Evolutionary conservation across 169 alveolate genomes (phyloP), one percentile per base, ranked within the genome.

Genomic region (Eimeria acervulina): DNA sequence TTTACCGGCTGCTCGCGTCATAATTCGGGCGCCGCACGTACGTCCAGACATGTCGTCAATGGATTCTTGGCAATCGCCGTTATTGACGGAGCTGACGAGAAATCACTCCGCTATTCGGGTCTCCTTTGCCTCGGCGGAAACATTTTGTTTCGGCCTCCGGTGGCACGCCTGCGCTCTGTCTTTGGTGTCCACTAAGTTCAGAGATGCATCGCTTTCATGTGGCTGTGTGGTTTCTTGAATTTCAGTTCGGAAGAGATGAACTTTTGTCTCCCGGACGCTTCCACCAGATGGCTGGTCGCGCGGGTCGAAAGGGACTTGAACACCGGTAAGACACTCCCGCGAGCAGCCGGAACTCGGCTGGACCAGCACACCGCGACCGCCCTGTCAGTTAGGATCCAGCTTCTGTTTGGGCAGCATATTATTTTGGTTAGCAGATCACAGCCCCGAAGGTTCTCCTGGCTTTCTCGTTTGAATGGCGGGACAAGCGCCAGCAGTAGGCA

Each of bases 241-340:
- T 51, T 28, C 93, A 87, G 93, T 44, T 87, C n/a, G 93, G 93
- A 55, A 47, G 93, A 87, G 93, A 52, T 33, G 96, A 97, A 40
- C 93, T 92, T 44, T 72, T 98, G 74, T 96, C 97, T n/a, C 88
- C 94, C 28, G 96, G 96, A 36, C 96, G 96, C 42, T 98, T 97
- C 84, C 96, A 97, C 84, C 98, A 98, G 90, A 98, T 98, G 99
- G 96, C 98, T 0, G 99, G 99, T 3, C 96, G 99, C 78, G 98
- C 99, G 17, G 96, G 96, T 31, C 96, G 96, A 26, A 93, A 88
- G 68, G 96, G 96, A 44, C 90, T 72, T 90, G 89, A 76, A 26
- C 63, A 38, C 26, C 66, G 84, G 95, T 92, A 80, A 23, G 95
- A 23, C 1, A 52, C 92, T 10, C 40, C 23, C 26, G 44, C 40